Evolutionary conservation across 768 basidiomycete species (phyloP), one percentile per base, ranked within the genome.

Genomic region (Mycena belliarum): DNA sequence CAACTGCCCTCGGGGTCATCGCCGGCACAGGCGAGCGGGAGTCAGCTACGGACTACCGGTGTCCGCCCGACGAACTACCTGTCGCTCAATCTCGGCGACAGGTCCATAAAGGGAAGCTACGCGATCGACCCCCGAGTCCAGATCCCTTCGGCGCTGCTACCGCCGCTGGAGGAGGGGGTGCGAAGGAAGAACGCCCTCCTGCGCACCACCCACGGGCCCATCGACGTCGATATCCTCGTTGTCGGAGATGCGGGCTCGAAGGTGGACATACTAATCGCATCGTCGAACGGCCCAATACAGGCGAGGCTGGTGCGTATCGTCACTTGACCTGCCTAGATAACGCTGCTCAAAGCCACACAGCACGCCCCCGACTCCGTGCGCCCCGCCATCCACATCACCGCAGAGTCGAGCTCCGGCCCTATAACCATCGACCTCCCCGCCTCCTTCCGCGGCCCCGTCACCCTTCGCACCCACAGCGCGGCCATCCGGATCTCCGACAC

Each of bases 121-220:
- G 38, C 18, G 33, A 35, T 35, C 16, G 33, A 35, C 33, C 9
- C 33, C 6, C 33, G 33, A 9, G 14, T 35, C 33, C 11, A 15
- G 33, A 35, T 35, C 33, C 33, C 33, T 7, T 15, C 11, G 33
- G 12, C 6, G 4, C 14, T 35, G 6, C 33, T 35, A 6, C 33
- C 33, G 33, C 33, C 33, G 3, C 16, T 35, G 12, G 33, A 6
- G 33, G 78, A 77, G 51, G 66, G 59, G 2, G 70, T 72, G 2
- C 69, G 82, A 28, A 75, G 68, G 35, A 80, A 81, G 35, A 80
- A 81, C 54, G 53, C 82, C 0, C 64, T 50, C 8, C 60, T 80
- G 18, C 58, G 54, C 16, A 71, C 78, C 0, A 66, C 33, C 21
- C 68, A 72, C 57, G 73, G 76, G 2, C 55, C 57, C 7, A 69